These are phyloP conservation scores for Penicillium pancosmium DNA, from an alignment of 495 filamentous ascomycete genomes.

Conservation along the genomic window DNA sequence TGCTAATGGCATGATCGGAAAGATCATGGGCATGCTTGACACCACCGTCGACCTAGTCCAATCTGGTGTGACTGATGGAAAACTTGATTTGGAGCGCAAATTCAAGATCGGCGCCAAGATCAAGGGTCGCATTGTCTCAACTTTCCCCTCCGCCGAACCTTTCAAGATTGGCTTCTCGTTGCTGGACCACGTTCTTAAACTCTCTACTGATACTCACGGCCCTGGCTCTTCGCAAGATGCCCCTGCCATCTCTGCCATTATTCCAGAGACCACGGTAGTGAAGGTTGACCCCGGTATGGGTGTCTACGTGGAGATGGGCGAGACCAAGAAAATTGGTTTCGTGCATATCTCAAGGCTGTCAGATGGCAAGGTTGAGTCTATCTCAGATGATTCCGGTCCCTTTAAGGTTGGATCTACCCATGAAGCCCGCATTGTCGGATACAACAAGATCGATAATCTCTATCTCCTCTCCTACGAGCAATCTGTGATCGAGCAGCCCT, in stretches of 20 bases:
- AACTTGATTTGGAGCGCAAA: conserved; percentile 68
- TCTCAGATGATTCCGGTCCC: conserved; percentile 72
- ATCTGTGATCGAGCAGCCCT: conserved; percentile 80
- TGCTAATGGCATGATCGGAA: conserved; percentile 67
- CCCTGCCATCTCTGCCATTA: conserved; percentile 73
- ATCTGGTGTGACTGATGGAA: conserved; percentile 67
- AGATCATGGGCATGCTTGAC: conserved; percentile 90
- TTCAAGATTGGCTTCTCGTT: conserved; percentile 85
- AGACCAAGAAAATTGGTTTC: conserved; percentile 75
- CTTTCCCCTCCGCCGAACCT: conserved; percentile 73
- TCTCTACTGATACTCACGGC: conserved; percentile 54
- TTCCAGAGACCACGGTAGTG: conserved; percentile 74
- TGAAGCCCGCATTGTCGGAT: conserved; percentile 79
- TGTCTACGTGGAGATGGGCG: conserved; percentile 78
- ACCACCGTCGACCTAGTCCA: conserved; percentile 89
- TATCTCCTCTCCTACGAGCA: conserved; percentile 85
- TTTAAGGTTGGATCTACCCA: conserved; percentile 79
- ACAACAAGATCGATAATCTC: conserved; percentile 82
- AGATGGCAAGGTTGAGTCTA: conserved; percentile 80
- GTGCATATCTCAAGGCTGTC: conserved; percentile 90
- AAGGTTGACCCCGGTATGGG: conserved; percentile 78
- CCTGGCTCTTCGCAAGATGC: conserved; percentile 51
- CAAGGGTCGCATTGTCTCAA: conserved; percentile 84
- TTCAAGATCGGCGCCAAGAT: conserved; percentile 81
- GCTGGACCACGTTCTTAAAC: conserved; percentile 75